phyloP scores from a whole-genome alignment of 2,329 filamentous ascomycete genomes.

The Alternaria atra region DNA sequence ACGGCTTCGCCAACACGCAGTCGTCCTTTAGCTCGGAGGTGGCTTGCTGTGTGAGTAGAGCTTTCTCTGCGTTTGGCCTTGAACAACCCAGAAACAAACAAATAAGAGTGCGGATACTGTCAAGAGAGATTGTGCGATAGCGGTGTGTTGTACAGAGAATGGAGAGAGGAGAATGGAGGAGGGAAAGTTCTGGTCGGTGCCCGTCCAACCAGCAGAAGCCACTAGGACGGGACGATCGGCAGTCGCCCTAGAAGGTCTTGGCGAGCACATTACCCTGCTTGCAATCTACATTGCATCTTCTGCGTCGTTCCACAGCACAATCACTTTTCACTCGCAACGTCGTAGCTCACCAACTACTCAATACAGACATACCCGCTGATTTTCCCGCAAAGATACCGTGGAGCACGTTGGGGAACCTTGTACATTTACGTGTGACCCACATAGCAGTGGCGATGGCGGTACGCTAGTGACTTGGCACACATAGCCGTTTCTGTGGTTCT shows the following conservation, averaged over 20 bases:
- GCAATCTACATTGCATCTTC: background rate
- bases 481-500: background rate
- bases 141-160: constrained; percentile 7
- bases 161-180: constrained; percentile 11
- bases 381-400: constrained; percentile 6
- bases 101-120: background rate
- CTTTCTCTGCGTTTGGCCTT: constrained; percentile 25
- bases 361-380: constrained; percentile 3
- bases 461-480: constrained; percentile 5
- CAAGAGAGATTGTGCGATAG: constrained; percentile 10
- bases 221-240: constrained; percentile 24
- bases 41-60: constrained; percentile 21
- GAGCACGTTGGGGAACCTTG: constrained; percentile 22
- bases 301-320: background rate
- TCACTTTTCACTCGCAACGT: background rate
- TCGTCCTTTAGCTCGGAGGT: constrained; percentile 19
- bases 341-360: background rate
- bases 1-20: constrained; percentile 52
- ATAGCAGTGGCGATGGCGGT: constrained; percentile 7
- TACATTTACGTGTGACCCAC: constrained; percentile 11
- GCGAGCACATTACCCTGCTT: constrained; percentile 7
- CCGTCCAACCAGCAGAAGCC: constrained; percentile 7
- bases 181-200: constrained; percentile 15
- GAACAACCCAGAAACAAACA: constrained; percentile 10
- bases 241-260: constrained; percentile 16